Evolutionary conservation across 1,139 yeast genomes (phyloP), one percentile per base, ranked within the genome.

Genomic region (Geotrichum histeridarum): DNA sequence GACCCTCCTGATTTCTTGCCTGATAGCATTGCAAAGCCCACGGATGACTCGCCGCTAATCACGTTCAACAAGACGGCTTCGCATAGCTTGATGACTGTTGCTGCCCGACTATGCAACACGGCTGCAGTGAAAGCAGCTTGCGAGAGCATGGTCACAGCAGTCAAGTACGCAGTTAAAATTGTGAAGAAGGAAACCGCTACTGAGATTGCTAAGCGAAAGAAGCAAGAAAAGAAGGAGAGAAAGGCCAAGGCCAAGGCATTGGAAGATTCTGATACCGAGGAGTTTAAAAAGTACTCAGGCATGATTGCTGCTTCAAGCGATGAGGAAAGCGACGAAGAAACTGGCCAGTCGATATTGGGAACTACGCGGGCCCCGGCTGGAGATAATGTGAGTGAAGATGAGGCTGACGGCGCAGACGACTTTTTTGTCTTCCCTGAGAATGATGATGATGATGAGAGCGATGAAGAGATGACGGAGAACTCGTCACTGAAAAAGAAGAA

Each of bases 101-200:
- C 81, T 18, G 83, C 89, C 3, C 77, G 76, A 55, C 58, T 85
- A 15, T 80, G 84, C 78, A 86, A 86, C 62, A 74, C 75, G 55
- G 79, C 80, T 54, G 71, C 73, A 7, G 69, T 83, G 14, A 81
- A 80, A 61, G 71, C 70, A 14, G 64, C 76, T 1, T 63, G 81
- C 30, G 73, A 70, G 7, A 78, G 76, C 18, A 75, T 82, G 48
- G 86, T 82, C 52, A 73, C 78, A 71, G 78, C 84, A 48, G 78
- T 86, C 66, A 79, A 76, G 61, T 68, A 80, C 53, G 80, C 85
- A 2, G 70, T 84, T 60, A 90, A 89, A 8, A 73, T 80, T 54
- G 77, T 48, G 17, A 48, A 45, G 35, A 51, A 49, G 33, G 54
- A 52, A 43, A 49, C 48, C 8, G 54, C 48, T 12, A 33, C 45